These are phyloP conservation scores for Saccharomycopsis amapae DNA, from an alignment of 805 yeast genomes.

Conservation along the genomic window DNA sequence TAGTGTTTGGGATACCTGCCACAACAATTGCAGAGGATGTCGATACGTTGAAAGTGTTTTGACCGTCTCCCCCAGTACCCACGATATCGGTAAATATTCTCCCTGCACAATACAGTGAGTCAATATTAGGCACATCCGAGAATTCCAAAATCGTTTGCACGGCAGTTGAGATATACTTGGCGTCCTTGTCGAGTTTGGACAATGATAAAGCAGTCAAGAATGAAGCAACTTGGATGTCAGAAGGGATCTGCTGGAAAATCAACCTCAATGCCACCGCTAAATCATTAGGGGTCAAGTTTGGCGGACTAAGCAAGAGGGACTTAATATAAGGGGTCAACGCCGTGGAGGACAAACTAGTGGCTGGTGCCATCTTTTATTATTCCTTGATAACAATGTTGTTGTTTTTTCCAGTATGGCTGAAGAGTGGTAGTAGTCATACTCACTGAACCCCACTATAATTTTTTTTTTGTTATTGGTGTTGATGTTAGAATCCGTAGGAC, in stretches of 20 bases:
- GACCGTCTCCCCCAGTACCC: slow-evolving; percentile 99
- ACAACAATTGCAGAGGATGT: slow-evolving; percentile 93
- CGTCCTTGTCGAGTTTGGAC: slow-evolving; percentile 69
- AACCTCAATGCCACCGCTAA: slow-evolving; percentile 25
- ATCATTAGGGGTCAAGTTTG: slow-evolving; percentile 17
- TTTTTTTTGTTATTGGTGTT: no score
- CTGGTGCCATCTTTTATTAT: no score
- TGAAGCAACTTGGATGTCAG: slow-evolving; percentile 54
- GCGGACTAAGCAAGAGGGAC: slow-evolving; percentile 10
- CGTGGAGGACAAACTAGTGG: slow-evolving; percentile 3
- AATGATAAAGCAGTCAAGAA: slow-evolving; percentile 73
- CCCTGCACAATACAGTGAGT: slow-evolving; percentile 36
- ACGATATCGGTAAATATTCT: slow-evolving; percentile 68
- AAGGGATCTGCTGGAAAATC: slow-evolving; percentile 12
- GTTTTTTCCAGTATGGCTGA: no score
- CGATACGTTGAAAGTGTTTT: slow-evolving; percentile 92
- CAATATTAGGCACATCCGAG: slow-evolving; percentile 43
- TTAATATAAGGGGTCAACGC: slow-evolving; percentile 18
- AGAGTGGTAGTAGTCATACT: no score
- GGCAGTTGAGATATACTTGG: slow-evolving; percentile 81
- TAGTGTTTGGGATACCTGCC: slow-evolving; percentile 57
- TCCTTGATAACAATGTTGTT: no score
- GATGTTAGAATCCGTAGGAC: no score
- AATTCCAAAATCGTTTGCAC: slow-evolving; percentile 65
- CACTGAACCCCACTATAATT: no score